Evolutionary conservation across 345 rosid species (phyloP).

Genomic region (Aethionema arabicum): DNA sequence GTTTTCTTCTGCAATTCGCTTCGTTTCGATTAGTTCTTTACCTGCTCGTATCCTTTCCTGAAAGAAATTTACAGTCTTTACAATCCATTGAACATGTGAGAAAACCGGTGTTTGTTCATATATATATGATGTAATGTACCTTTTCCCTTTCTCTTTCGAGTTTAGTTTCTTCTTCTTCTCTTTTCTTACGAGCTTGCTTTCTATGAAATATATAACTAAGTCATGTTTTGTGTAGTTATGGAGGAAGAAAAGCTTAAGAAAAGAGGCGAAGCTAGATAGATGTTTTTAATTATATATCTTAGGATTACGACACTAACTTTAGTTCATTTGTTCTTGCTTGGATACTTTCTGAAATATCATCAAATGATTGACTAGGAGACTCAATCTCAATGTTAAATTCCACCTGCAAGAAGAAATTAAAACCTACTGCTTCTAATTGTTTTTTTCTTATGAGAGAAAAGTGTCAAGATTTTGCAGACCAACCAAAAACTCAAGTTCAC

Average conservation of each 20-base stretch:
- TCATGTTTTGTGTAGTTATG: not conserved
- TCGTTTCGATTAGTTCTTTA: conserved; percentile 58
- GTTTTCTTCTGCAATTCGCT: conserved; percentile 59
- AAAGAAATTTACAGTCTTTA: conserved; percentile 10
- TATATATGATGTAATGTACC: conserved; percentile 36
- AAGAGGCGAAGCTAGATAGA: too few relatives aligned
- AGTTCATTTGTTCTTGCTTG: conserved; percentile 53
- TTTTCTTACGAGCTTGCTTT: conserved; percentile 44
- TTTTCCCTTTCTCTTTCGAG: conserved; percentile 60
- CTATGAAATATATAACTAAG: conserved; percentile 36
- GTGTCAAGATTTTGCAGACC: too few relatives aligned
- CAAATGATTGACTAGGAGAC: conserved; percentile 44
- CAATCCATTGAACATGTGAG: not conserved
- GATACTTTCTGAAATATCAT: conserved; percentile 42
- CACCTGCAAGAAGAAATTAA: conserved; percentile 42
- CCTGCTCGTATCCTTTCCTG: conserved; percentile 79
- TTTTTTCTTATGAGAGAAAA: not conserved
- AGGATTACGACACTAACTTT: conserved; percentile 39
- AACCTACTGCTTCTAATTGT: not conserved
- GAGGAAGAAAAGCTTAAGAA: conserved; percentile 12
- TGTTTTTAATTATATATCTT: conserved; percentile 24
- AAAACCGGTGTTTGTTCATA: too few relatives aligned
- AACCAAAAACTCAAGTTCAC: too few relatives aligned
- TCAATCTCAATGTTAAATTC: conserved; percentile 66
- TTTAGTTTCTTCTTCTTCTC: conserved; percentile 54